Base-by-base conservation (phyloP, 2,329 filamentous ascomycete species). In the Stagonosporopsis vannaccii region DNA sequence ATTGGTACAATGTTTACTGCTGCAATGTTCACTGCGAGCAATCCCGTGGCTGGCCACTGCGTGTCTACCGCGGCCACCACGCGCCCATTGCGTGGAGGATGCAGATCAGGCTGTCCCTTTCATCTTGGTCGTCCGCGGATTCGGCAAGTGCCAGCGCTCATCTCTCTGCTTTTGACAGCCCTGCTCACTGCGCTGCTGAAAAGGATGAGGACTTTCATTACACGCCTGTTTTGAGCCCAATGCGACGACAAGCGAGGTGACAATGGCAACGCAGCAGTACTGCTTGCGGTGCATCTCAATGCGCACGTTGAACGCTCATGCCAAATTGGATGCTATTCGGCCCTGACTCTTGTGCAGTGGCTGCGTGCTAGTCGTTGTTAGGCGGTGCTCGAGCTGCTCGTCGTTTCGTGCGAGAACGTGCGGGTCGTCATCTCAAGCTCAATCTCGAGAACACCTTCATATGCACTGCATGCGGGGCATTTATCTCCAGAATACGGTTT, bases 71-170 rank as follows among this genome's bases (percentile, higher is more conserved):
- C 17, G 25, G 32, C 39, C 28, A 30, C n/a, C 9, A 43, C 43
- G 32, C 17, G 22, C 25, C 12, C 12, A 33, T 13, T 37, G 53
- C 28, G 33, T 15, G 26, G 22, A 50, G 46, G 20, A 41, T 49
- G 51, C 52, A 46, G 53, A 56, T 56, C 53, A 41, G 26, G 47
- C 15, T 17, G 23, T 26, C 40, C 52, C 43, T 48, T 26, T 28
- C 28, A 56, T 56, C 25, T 56, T 37, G 30, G 3, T 35, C 8
- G n/a, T 12, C 41, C 19, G 52, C 41, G 36, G 47, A 56, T 41
- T 15, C 22, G 53, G 53, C 36, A 51, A 25, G 46, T 28, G 52
- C 23, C 26, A 44, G 39, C 37, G 44, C 43, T 23, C 33, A 43
- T 48, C 51, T 15, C 30, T 6, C 51, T 43, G 44, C 44, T 54